Percentiles rank a stretch among this genome's conserved stretches.
Evolutionary conservation across 129 eudicot genomes (phyloP).

Genomic region (Lactuca saligna): DNA sequence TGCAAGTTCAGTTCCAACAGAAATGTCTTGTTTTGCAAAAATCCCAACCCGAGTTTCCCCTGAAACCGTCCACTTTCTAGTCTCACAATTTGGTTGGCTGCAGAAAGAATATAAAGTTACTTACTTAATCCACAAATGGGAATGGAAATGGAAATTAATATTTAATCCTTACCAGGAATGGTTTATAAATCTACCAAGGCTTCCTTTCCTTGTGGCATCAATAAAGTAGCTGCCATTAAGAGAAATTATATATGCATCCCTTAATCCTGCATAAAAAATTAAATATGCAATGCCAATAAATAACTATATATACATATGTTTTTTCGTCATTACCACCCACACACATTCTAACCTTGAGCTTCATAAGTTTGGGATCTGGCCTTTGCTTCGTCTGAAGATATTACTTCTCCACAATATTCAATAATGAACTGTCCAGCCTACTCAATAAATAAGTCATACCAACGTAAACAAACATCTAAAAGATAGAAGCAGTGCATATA

Average conservation of each 20-base stretch:
- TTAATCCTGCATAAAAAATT: slow-evolving; percentile 52
- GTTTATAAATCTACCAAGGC: slow-evolving; percentile 89
- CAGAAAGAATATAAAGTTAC: slow-evolving; percentile 22
- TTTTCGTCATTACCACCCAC: neutral
- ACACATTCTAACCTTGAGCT: slow-evolving; percentile 64
- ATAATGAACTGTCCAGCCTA: slow-evolving; percentile 88
- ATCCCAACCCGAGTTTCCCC: slow-evolving; percentile 95
- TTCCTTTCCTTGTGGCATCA: slow-evolving; percentile 94
- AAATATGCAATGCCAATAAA: slow-evolving; percentile 15
- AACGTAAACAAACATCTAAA: neutral
- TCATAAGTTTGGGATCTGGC: slow-evolving; percentile 78
- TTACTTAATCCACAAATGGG: neutral
- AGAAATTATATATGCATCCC: slow-evolving; percentile 86
- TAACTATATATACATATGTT: neutral
- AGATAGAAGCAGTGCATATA: neutral
- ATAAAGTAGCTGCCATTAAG: slow-evolving; percentile 64
- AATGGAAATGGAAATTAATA: too few species aligned
- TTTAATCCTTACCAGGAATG: slow-evolving; percentile 75
- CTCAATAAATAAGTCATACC: neutral
- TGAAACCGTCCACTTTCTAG: slow-evolving; percentile 95
- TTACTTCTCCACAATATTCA: slow-evolving; percentile 94
- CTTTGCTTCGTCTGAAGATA: slow-evolving; percentile 79
- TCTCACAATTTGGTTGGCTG: slow-evolving; percentile 98
- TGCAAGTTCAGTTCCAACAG: slow-evolving; percentile 75
- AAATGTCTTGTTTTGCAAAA: slow-evolving; percentile 74